Percentiles rank a stretch among this genome's conserved stretches.
These are phyloP conservation scores for Chlorella vulgaris DNA, from an alignment of 139 green algal species.

Conservation along the genomic window DNA sequence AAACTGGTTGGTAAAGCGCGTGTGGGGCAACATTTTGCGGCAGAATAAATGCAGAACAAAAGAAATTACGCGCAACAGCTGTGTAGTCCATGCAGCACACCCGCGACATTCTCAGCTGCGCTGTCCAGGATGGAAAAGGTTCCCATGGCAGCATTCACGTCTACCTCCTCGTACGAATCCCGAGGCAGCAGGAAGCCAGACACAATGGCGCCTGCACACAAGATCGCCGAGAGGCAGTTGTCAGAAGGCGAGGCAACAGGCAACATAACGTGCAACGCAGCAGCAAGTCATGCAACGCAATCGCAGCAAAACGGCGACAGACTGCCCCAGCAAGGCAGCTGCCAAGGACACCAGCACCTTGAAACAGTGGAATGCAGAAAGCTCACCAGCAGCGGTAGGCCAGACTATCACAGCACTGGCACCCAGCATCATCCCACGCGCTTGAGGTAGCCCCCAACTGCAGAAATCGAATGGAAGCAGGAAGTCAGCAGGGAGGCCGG, in stretches of 20 bases:
- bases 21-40: too few relatives aligned
- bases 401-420: not conserved
- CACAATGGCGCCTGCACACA: conserved; percentile 13
- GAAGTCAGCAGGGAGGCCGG: too few relatives aligned
- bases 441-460: not conserved
- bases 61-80: too few relatives aligned
- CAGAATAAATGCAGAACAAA: too few relatives aligned
- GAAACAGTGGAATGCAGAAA: too few relatives aligned
- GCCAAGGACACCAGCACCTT: not conserved
- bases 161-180: not conserved
- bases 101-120: not conserved
- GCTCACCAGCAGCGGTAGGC: not conserved
- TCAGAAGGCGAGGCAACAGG: not conserved
- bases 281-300: too few relatives aligned
- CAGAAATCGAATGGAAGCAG: too few relatives aligned
- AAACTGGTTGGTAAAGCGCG: too few relatives aligned
- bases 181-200: not conserved
- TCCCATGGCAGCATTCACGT: not conserved
- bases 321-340: too few relatives aligned
- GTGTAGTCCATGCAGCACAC: not conserved
- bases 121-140: not conserved
- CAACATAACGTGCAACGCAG: not conserved
- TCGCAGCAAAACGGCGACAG: too few relatives aligned
- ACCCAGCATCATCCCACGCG: not conserved
- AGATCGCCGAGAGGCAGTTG: not conserved